A percentile compares a stretch with the other conserved stretches of the same genome.
Evolutionary conservation across 2,329 filamentous ascomycete genomes (phyloP).

Genomic region (Ophiocordyceps camponoti-floridani): DNA sequence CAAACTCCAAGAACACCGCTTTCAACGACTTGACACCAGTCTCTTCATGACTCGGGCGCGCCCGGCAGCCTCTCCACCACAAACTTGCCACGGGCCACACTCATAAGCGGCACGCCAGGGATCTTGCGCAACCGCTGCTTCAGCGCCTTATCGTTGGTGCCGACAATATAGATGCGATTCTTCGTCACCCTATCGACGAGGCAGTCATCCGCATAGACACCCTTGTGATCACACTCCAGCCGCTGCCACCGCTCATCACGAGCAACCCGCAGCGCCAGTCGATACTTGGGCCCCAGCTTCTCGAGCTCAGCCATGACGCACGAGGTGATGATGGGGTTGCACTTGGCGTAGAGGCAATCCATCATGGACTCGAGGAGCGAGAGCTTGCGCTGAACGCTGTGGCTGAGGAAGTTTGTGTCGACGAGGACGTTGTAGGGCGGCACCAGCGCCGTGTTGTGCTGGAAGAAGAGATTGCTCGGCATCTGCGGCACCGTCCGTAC

Average conservation of each 20-base stretch:
- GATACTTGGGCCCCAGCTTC: conserved; percentile 76
- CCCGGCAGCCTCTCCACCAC: conserved; percentile 83
- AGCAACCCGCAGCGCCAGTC: conserved; percentile 71
- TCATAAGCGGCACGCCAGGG: conserved; percentile 52
- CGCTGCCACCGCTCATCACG: conserved; percentile 79
- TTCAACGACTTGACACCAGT: too few species aligned
- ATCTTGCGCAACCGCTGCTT: conserved; percentile 69
- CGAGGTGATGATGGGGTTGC: conserved; percentile 67
- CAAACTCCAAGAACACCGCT: too few species aligned
- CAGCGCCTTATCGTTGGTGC: conserved; percentile 60
- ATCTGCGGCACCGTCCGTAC: conserved; percentile 69
- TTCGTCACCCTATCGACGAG: conserved; percentile 59
- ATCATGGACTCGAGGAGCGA: conserved; percentile 78
- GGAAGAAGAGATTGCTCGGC: conserved; percentile 72
- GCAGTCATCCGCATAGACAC: conserved; percentile 68
- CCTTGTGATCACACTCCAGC: conserved; percentile 79
- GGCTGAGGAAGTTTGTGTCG: conserved; percentile 81
- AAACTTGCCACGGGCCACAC: conserved; percentile 77
- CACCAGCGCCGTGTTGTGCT: conserved; percentile 70
- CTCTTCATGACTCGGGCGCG: conserved; percentile 41
- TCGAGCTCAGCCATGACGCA: conserved; percentile 72
- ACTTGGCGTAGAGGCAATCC: conserved; percentile 86
- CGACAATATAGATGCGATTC: conserved; percentile 62
- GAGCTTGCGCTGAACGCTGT: conserved; percentile 82
- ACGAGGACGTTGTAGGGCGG: conserved; percentile 50